Conservation (phyloP, 139 green algal species). For the Micractinium conductrix region DNA sequence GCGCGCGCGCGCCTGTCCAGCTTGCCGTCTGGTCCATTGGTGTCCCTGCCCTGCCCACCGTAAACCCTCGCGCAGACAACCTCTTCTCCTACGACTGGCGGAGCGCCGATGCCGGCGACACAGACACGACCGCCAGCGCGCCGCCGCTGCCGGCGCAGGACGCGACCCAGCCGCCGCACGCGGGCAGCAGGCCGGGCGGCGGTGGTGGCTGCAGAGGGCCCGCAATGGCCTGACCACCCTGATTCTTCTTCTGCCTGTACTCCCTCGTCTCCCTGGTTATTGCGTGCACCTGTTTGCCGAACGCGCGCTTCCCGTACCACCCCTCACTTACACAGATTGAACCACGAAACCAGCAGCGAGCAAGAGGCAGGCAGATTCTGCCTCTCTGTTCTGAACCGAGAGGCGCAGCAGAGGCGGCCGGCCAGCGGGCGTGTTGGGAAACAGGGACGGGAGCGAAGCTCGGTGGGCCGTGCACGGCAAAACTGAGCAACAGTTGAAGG, state of each 20-base stretch:
- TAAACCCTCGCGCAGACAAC: not conserved
- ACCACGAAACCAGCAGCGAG: too few relatives aligned
- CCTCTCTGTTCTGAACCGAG: too few relatives aligned
- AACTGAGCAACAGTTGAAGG: too few relatives aligned
- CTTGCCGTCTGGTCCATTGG: not conserved
- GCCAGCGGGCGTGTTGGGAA: too few relatives aligned
- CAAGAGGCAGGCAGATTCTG: too few relatives aligned
- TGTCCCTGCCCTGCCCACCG: not conserved
- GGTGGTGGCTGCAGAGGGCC: not conserved
- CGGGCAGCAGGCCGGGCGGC: not conserved
- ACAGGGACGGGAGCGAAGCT: too few relatives aligned
- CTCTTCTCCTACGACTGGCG: constrained; percentile 31
- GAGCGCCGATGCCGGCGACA: not conserved
- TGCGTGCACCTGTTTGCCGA: not conserved
- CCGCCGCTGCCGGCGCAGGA: not conserved
- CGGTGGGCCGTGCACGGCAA: too few relatives aligned
- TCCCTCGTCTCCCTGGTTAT: not conserved
- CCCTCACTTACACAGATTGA: too few relatives aligned
- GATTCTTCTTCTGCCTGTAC: not conserved
- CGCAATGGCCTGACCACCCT: not conserved
- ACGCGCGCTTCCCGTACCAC: too few relatives aligned
- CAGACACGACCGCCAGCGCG: not conserved
- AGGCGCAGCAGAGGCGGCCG: too few relatives aligned
- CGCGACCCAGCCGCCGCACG: too few relatives aligned
- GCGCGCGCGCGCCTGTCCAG: too few relatives aligned